Evolutionary conservation across 2,329 filamentous ascomycete genomes (phyloP), one percentile per base, ranked within the genome.

Genomic region (Beauveria bassiana): DNA sequence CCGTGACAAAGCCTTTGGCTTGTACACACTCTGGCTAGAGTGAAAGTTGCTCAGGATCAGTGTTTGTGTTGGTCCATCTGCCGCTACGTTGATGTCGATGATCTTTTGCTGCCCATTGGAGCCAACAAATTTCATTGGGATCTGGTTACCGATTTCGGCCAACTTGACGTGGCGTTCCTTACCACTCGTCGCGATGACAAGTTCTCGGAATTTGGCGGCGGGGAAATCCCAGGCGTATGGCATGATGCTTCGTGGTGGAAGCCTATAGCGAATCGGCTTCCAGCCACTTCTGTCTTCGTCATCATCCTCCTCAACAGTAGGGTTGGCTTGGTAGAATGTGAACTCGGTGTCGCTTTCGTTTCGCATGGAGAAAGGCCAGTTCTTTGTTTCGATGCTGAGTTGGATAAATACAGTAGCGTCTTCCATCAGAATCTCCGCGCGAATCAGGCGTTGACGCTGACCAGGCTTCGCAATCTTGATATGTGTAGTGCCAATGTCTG

Each of bases 211-310:
- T 76, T 96, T 97, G n/a, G 92, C 93, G 1, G 95, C 93, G 1
- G 95, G 96, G 75, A 96, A 99, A 71, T 99, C 96, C 95, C 95
- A 99, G 1, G 95, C 93, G 70, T 99, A 99, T 0, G 96, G 95
- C 95, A 99, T 99, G 74, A 99, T 97, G 74, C 93, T 98, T 63
- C 95, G 84, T 14, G 93, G 87, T 2, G 96, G 96, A 34, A 99
- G 80, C 38, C 93, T 88, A 75, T 99, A 99, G 59, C 91, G 84
- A 64, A 99, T 91, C 2, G 92, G 93, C 65, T 90, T 89, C 91
- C 95, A 99, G 4, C 91, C 91, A 59, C 90, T 93, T 61, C 87
- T 81, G 69, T 97, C 90, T 67, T 91, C 88, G 5, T 82, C 81
- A 61, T 93, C 93, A 63, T 97, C 93, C 64, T 98, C 93, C 63